Conservation (phyloP, 345 rosid species). For the Leavenworthia alabamica region DNA sequence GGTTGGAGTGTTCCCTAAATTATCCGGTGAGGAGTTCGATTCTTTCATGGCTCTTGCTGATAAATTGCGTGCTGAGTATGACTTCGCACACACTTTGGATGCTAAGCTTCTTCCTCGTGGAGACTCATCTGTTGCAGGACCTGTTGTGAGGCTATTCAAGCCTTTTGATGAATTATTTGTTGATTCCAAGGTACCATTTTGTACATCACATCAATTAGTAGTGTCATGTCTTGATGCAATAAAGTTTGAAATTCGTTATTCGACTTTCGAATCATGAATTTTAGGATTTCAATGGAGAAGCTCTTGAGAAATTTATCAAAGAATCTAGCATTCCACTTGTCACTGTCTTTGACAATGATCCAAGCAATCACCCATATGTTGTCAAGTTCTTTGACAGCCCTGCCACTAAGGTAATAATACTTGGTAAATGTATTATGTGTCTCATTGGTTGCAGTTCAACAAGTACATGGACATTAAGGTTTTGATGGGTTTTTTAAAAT, state of each 20-base stretch:
- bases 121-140: conserved; percentile 74
- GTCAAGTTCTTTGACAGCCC: conserved; percentile 65
- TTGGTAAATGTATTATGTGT: neutral
- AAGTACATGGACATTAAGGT: neutral
- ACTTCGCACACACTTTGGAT: conserved; percentile 74
- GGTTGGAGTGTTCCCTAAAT: conserved; percentile 90
- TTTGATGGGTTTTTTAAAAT: neutral
- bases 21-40: conserved; percentile 82
- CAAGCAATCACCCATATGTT: conserved; percentile 68
- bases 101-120: conserved; percentile 92
- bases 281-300: conserved; percentile 69
- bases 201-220: neutral
- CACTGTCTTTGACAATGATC: conserved; percentile 67
- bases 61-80: conserved; percentile 80
- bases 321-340: conserved; percentile 65
- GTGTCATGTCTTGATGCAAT: neutral
- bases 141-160: conserved; percentile 84
- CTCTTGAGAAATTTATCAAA: conserved; percentile 74
- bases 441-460: neutral
- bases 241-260: neutral
- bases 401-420: conserved; percentile 59
- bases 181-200: conserved; percentile 58
- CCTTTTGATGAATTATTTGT: conserved; percentile 88
- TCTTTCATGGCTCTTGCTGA: conserved; percentile 64
- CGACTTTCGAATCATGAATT: conserved; percentile 6